Conservation (phyloP, 1,139 yeast species). For the Pichia sp. region DNA sequence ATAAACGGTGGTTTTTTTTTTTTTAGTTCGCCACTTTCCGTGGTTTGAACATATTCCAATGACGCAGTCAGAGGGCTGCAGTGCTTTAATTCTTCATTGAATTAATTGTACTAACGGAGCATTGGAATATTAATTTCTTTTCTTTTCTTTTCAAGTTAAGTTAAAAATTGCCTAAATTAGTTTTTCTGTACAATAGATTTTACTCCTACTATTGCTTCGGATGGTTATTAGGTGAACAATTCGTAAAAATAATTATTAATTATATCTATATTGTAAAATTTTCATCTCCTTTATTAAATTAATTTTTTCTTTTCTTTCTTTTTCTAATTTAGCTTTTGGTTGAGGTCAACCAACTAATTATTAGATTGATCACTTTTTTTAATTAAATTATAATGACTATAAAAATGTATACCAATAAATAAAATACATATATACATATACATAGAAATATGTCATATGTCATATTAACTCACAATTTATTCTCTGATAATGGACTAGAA, state of each 20-base stretch:
- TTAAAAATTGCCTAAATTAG: slow-evolving; percentile 8
- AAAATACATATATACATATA: not conserved
- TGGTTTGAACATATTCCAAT: slow-evolving; percentile 34
- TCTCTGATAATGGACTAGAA: slow-evolving; percentile 41
- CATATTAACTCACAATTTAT: slow-evolving; percentile 1
- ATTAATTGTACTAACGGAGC: slow-evolving; percentile 57
- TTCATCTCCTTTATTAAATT: not conserved
- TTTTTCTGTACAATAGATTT: slow-evolving; percentile 17
- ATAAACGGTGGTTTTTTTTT: slow-evolving; percentile 2
- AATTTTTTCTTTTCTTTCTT: no score
- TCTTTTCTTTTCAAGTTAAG: no score
- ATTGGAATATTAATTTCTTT: slow-evolving; percentile 39
- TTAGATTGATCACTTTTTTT: not conserved
- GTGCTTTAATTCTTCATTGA: slow-evolving; percentile 38
- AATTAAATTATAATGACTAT: not conserved
- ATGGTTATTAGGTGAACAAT: slow-evolving; percentile 14
- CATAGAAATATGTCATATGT: not conserved
- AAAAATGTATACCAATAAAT: not conserved
- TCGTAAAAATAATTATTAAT: not conserved
- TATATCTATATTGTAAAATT: not conserved
- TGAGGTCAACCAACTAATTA: no score
- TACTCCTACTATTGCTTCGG: slow-evolving; percentile 11
- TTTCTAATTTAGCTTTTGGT: no score
- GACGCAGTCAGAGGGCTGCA: slow-evolving; percentile 59
- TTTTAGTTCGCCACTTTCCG: slow-evolving; percentile 15